Conservation (phyloP, 2,329 filamentous ascomycete genomes). For the Mollisia scopiformis region DNA sequence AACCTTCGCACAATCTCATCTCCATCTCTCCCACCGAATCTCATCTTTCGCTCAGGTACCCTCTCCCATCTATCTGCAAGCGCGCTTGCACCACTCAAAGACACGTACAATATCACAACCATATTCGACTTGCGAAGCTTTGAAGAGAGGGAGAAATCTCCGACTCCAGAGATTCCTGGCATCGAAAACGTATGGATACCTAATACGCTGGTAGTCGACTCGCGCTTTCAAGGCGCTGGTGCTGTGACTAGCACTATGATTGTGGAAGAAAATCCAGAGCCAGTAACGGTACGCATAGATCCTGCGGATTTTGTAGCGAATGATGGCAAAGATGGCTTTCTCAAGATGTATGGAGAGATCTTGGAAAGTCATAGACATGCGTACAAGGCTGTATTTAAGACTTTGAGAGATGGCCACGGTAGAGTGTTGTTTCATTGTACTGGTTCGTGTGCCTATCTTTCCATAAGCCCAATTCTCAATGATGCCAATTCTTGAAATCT, state of each 20-base stretch:
- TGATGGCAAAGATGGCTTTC: conserved; percentile 48
- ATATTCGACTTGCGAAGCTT: conserved; percentile 56
- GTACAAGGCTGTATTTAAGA: conserved; percentile 50
- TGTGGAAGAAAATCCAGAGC: neutral
- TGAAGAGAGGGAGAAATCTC: conserved; percentile 45
- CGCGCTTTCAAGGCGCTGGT: neutral
- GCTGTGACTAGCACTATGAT: neutral
- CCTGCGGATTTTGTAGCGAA: conserved; percentile 44
- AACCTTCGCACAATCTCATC: conserved; percentile 22
- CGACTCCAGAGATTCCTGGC: conserved; percentile 48
- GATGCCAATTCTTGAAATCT: neutral
- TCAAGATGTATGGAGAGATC: conserved; percentile 51
- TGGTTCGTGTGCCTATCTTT: conserved; percentile 41
- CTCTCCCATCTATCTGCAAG: conserved; percentile 10
- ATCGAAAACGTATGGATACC: conserved; percentile 50
- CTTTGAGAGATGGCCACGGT: conserved; percentile 48
- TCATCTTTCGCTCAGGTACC: conserved; percentile 20
- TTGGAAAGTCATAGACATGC: conserved; percentile 45
- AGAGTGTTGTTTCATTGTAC: conserved; percentile 58
- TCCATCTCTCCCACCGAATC: conserved; percentile 4
- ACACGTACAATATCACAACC: conserved; percentile 19
- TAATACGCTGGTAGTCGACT: conserved; percentile 29
- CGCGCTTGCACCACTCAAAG: conserved; percentile 4
- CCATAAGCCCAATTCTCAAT: neutral
- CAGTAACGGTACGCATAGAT: conserved; percentile 34